phyloP scores from a whole-genome alignment of 2,329 filamentous ascomycete species.

The Cercospora sp. region DNA sequence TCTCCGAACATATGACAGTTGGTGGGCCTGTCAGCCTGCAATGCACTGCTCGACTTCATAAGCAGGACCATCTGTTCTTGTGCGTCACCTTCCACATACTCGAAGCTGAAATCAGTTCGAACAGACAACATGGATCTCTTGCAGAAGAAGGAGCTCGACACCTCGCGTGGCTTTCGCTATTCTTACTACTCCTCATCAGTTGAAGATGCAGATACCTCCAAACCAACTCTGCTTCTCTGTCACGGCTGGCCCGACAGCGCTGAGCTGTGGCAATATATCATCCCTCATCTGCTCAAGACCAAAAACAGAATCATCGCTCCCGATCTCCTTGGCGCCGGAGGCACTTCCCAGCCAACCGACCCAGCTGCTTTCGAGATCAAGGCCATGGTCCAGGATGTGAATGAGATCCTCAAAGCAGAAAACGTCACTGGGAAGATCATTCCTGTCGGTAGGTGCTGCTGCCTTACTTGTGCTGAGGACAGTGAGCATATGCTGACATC shows the following conservation, averaged over 20 bases:
- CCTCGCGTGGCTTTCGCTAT: slow-evolving; percentile 40
- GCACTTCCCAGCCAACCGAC: slow-evolving; percentile 46
- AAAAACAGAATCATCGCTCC: slow-evolving; percentile 44
- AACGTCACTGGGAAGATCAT: slow-evolving; percentile 26
- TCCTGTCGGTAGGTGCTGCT: slow-evolving; percentile 26
- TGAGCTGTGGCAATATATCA: slow-evolving; percentile 47
- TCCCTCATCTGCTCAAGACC: slow-evolving; percentile 43
- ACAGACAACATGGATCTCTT: slow-evolving; percentile 25
- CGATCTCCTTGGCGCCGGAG: slow-evolving; percentile 44
- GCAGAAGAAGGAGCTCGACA: slow-evolving; percentile 27
- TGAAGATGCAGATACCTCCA: slow-evolving; percentile 33
- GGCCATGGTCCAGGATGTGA: slow-evolving; percentile 41
- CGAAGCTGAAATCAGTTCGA: background rate
- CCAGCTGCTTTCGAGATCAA: slow-evolving; percentile 41
- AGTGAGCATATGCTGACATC: background rate
- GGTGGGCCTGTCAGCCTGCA: background rate
- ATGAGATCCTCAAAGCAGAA: slow-evolving; percentile 46
- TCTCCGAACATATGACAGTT: background rate
- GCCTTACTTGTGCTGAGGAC: background rate
- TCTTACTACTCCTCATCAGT: slow-evolving; percentile 43
- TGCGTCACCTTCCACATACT: background rate
- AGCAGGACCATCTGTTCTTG: background rate
- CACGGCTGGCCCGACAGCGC: slow-evolving; percentile 56
- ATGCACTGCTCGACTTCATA: background rate
- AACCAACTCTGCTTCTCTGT: slow-evolving; percentile 41